Percentiles rank a stretch among this genome's conserved stretches.
These are phyloP conservation scores for Cladosporium cucumerinum DNA, from an alignment of 2,329 filamentous ascomycete genomes.

Conservation along the genomic window DNA sequence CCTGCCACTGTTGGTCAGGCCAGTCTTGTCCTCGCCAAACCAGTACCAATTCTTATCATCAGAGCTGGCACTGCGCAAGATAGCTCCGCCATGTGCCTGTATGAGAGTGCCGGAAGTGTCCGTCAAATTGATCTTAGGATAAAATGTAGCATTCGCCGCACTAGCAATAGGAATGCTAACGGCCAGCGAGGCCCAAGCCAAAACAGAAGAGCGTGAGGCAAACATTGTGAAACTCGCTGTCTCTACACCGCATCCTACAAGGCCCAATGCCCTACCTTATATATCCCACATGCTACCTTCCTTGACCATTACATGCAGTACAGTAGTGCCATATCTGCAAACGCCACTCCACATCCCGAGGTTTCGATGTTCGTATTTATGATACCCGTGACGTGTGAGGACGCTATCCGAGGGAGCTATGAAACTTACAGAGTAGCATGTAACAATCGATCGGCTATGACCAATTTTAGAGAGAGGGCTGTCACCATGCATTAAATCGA, in stretches of 20 bases:
- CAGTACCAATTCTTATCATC: slow-evolving; percentile 58
- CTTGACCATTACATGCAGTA: background rate
- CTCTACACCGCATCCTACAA: background rate
- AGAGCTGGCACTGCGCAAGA: slow-evolving; percentile 51
- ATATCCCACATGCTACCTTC: background rate
- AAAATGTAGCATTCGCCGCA: slow-evolving; percentile 24
- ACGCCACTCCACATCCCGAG: slow-evolving; percentile 5
- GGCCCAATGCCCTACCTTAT: background rate
- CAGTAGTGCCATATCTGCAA: background rate
- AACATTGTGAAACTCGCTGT: background rate
- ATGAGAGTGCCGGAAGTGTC: slow-evolving; percentile 50
- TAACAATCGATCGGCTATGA: background rate
- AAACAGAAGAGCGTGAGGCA: background rate
- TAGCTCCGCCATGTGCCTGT: slow-evolving; percentile 64
- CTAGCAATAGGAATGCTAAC: background rate
- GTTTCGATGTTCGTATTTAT: background rate
- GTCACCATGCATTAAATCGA: background rate
- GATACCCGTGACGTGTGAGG: background rate
- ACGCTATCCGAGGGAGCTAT: background rate
- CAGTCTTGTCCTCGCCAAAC: slow-evolving; percentile 67
- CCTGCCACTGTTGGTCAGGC: slow-evolving; percentile 44
- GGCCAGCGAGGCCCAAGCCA: background rate
- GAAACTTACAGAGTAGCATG: slow-evolving; percentile 8
- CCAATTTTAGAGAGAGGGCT: background rate
- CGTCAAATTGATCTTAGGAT: slow-evolving; percentile 28